These are phyloP conservation scores for Paraphaeosphaeria minitans DNA, from an alignment of 2,329 filamentous ascomycete genomes.

Conservation along the genomic window DNA sequence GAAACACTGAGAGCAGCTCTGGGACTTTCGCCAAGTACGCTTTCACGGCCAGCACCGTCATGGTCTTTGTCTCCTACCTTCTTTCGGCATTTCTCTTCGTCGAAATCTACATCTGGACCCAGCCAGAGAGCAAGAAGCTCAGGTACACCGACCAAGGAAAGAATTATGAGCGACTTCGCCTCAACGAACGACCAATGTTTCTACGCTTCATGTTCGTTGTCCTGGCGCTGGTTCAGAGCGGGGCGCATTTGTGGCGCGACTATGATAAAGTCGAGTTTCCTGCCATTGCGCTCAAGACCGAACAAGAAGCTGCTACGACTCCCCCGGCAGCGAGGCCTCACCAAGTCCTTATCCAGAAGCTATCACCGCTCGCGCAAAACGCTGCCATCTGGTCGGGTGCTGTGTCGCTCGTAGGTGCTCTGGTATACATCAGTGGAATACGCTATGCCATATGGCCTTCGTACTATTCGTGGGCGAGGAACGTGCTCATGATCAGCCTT, in stretches of 20 bases:
- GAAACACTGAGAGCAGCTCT: constrained; percentile 72
- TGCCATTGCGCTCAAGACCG: constrained; percentile 31
- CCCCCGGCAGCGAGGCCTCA: constrained; percentile 20
- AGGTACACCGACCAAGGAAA: constrained; percentile 73
- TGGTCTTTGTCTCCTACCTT: constrained; percentile 76
- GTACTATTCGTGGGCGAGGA: constrained; percentile 56
- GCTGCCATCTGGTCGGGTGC: constrained; percentile 51
- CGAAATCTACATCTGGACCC: constrained; percentile 79
- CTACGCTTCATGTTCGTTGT: constrained; percentile 72
- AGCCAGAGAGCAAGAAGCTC: constrained; percentile 64
- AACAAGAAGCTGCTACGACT: constrained; percentile 18
- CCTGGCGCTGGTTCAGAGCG: constrained; percentile 72
- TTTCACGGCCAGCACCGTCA: constrained; percentile 64
- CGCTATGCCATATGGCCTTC: constrained; percentile 49
- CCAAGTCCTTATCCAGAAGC: constrained; percentile 24
- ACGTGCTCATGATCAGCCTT: constrained; percentile 79
- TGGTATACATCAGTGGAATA: constrained; percentile 36
- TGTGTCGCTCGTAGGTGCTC: constrained; percentile 46
- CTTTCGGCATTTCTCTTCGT: constrained; percentile 80
- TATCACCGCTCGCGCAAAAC: constrained; percentile 23
- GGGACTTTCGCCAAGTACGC: constrained; percentile 66
- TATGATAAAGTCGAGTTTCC: constrained; percentile 69
- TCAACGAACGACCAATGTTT: constrained; percentile 89
- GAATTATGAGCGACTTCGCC: constrained; percentile 68
- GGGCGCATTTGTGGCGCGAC: constrained; percentile 72